Evolutionary conservation across 2,329 filamentous ascomycete species (phyloP).

Genomic region (Penicillium verrucosum): DNA sequence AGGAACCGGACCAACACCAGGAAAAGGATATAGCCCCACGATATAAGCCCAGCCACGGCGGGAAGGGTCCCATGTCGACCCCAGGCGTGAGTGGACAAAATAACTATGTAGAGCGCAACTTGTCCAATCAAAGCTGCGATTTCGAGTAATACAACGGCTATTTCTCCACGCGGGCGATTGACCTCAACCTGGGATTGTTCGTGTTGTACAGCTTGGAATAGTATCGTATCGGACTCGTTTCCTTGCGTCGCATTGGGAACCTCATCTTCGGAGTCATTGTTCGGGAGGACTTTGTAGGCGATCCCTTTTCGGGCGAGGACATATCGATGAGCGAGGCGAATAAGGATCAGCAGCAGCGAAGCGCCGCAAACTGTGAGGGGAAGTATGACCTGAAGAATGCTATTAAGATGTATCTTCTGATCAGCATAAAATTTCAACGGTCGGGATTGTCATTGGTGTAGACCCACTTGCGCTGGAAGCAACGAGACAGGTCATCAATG

Average conservation of each 20-base stretch:
- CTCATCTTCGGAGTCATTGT: constrained; percentile 37
- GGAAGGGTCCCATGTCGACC: constrained; percentile 57
- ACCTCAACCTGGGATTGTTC: constrained; percentile 57
- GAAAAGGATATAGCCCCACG: constrained; percentile 77
- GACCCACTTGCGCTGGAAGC: constrained; percentile 57
- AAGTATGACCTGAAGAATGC: constrained; percentile 75
- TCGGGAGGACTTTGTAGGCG: constrained; percentile 54
- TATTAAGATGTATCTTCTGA: constrained; percentile 34
- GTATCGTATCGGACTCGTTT: constrained; percentile 53
- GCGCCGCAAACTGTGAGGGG: constrained; percentile 68
- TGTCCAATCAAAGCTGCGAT: constrained; percentile 70
- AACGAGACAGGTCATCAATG: constrained; percentile 59
- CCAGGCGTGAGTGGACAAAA: constrained; percentile 60
- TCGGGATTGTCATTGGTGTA: not conserved
- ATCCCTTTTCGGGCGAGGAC: constrained; percentile 52
- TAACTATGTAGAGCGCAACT: constrained; percentile 64
- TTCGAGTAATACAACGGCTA: constrained; percentile 69
- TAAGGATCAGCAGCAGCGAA: constrained; percentile 65
- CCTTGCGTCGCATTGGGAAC: constrained; percentile 56
- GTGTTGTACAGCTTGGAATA: constrained; percentile 52
- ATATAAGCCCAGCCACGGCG: constrained; percentile 64
- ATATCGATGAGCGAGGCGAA: constrained; percentile 56
- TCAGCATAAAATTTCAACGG: constrained; percentile 13
- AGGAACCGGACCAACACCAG: constrained; percentile 70
- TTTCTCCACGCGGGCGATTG: constrained; percentile 71